Percentiles rank a stretch among this genome's conserved stretches.
These are phyloP conservation scores for Fusarium nurragi DNA, from an alignment of 2,329 filamentous ascomycete species.

Conservation along the genomic window DNA sequence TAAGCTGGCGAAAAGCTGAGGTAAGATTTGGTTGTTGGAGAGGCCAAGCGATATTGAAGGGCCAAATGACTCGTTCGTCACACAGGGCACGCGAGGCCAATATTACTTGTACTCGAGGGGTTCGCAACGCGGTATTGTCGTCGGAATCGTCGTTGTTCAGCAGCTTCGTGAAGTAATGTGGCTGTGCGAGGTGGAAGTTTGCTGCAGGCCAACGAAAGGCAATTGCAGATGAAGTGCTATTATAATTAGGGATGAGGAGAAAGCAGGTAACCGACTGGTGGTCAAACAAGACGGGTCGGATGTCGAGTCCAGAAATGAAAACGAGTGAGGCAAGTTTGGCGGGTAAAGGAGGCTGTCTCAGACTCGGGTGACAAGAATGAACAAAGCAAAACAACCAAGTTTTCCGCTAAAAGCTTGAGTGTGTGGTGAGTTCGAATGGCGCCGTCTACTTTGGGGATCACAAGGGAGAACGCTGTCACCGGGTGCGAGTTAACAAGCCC, in stretches of 20 bases:
- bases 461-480: constrained; percentile 36
- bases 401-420: constrained; percentile 26
- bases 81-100: constrained; percentile 9
- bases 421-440: constrained; percentile 23
- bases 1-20: not conserved
- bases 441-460: constrained; percentile 33
- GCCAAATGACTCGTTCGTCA: constrained; percentile 6
- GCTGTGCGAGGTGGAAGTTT: constrained; percentile 39
- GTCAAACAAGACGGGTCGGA: constrained; percentile 26
- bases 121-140: constrained; percentile 5
- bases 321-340: constrained; percentile 31
- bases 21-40: constrained; percentile 1
- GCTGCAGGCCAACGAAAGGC: constrained; percentile 37
- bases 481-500: constrained; percentile 10
- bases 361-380: constrained; percentile 34
- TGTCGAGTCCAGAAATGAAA: constrained; percentile 33
- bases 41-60: constrained; percentile 1
- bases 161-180: constrained; percentile 27
- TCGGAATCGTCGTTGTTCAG: constrained; percentile 20
- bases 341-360: constrained; percentile 42
- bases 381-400: constrained; percentile 35
- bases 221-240: constrained; percentile 39
- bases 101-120: constrained; percentile 25
- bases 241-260: constrained; percentile 20
- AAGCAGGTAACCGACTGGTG: constrained; percentile 24